These are phyloP conservation scores for Jasminum sambac DNA, from an alignment of 257 asterid species.

Conservation along the genomic window DNA sequence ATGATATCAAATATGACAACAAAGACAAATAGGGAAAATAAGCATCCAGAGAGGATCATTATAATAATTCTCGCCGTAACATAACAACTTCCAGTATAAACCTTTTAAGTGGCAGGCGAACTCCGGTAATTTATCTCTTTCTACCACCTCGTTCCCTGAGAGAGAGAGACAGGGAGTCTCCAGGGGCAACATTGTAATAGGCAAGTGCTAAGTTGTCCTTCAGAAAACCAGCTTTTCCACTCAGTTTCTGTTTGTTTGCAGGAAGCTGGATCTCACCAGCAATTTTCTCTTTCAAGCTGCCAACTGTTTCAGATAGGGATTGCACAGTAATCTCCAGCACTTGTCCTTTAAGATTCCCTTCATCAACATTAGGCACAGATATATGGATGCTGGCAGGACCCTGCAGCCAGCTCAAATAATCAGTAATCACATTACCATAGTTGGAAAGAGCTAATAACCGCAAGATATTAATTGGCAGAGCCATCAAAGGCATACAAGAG, in stretches of 20 bases:
- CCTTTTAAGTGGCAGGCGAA: constrained; percentile 32
- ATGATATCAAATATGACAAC: constrained; percentile 30
- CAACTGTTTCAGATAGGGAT: constrained; percentile 78
- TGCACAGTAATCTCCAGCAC: constrained; percentile 71
- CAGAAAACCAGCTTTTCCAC: constrained; percentile 98
- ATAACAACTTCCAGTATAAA: constrained; percentile 31
- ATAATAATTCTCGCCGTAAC: constrained; percentile 28
- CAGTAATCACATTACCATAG: constrained; percentile 4
- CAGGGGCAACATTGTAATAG: constrained; percentile 73
- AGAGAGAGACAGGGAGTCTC: constrained; percentile 76
- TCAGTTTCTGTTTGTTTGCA: constrained; percentile 89
- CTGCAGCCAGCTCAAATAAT: constrained; percentile 47
- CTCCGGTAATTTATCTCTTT: constrained; percentile 66
- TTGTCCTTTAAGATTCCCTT: constrained; percentile 90
- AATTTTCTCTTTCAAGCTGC: constrained; percentile 88
- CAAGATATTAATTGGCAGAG: no score
- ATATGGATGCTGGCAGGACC: constrained; percentile 72
- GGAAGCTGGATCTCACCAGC: constrained; percentile 96
- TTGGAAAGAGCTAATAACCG: not conserved
- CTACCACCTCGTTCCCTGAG: constrained; percentile 99
- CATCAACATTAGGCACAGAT: constrained; percentile 82
- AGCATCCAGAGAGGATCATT: constrained; percentile 20
- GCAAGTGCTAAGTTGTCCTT: constrained; percentile 95
- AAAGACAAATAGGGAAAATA: constrained; percentile 20
- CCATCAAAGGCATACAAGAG: constrained; percentile 69